Base-by-base conservation (phyloP, 2,329 filamentous ascomycete species). In the Coniochaeta pulveracea region DNA sequence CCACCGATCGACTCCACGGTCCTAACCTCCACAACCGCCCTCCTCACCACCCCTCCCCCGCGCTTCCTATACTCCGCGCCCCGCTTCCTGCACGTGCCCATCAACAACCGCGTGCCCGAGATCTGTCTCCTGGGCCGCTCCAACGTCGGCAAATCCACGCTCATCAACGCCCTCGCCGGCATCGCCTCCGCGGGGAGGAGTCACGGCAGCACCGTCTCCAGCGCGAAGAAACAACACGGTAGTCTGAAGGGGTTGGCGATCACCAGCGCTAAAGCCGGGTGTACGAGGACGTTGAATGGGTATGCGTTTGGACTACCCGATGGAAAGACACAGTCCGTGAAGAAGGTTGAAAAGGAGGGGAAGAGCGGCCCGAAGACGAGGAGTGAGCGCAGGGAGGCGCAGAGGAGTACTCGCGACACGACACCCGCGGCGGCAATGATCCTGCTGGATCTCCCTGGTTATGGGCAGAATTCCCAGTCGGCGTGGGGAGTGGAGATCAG, bases 141-240 rank as follows among this genome's bases (percentile, higher is more conserved):
- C 43, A 93, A 93, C 50, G 85, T 86, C 26, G 85, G 85, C 49
- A 93, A 93, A 54, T 91, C 84, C 2, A 85, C 84, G 11, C 81
- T 93, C 44, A 78, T 93, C 57, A 93, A 93, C 49, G 80, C 81
- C 12, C 69, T 93, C 21, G 72, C 79, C 3, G 77, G 77, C 21
- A 42, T 46, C 8, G 36, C 39, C 37, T 32, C 27, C 11, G 52
- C 52, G n/a, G 47, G 52, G 18, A 31, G 29, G 16, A 40, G 37
- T 17, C 49, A 55, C 40, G 49, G 49, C 3, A 34, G 43, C 28
- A 22, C 3, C 28, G 28, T 31, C 28, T 23, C 30, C 21, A 17
- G 15, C 19, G 19, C 30, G 5, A 24, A 18, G 14, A 33, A 19
- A 22, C 8, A 19, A 10, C 16, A 15, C n/a, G 5, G 6, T 3